A percentile compares a stretch with the other conserved stretches of the same genome.
These are phyloP conservation scores for Chamaecyparis obtusa DNA, from an alignment of 75 land plant genomes.

Conservation along the genomic window DNA sequence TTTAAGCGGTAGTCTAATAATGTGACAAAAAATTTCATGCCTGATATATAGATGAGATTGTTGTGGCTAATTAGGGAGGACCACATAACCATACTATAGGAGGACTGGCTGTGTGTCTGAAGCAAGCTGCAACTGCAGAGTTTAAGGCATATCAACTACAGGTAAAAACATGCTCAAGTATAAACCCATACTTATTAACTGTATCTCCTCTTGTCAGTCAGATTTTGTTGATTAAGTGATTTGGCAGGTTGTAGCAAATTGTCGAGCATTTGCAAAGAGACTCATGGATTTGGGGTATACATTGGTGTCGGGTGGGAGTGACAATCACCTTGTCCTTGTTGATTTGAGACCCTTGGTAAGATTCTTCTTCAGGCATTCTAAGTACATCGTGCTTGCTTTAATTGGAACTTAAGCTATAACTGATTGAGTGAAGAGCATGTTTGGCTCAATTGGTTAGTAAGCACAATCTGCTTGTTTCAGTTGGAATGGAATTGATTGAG, in stretches of 20 bases:
- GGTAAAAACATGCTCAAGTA: conserved; percentile 27
- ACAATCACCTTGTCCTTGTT: conserved; percentile 90
- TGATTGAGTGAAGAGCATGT: background rate
- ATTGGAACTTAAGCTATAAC: background rate
- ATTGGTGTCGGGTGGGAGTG: conserved; percentile 92
- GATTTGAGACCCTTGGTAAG: conserved; percentile 85
- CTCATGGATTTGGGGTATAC: conserved; percentile 70
- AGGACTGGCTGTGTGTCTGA: conserved; percentile 85
- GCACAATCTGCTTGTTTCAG: background rate
- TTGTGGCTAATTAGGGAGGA: conserved; percentile 64
- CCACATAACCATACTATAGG: conserved; percentile 96
- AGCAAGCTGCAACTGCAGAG: conserved; percentile 68
- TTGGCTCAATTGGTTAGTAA: background rate
- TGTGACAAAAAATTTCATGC: no score
- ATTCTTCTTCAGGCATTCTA: background rate
- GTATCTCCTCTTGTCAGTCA: background rate
- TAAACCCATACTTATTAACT: background rate
- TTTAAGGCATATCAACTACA: conserved; percentile 75
- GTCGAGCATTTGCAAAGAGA: conserved; percentile 72
- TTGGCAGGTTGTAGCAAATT: conserved; percentile 72
- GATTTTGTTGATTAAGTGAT: background rate
- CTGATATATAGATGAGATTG: background rate
- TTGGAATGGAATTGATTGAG: background rate
- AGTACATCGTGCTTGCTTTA: background rate
- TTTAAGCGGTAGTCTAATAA: background rate